A percentile compares a stretch with the other conserved stretches of the same genome.
Conservation (phyloP, 78 protist genomes). For the Dictyostelium brefeldianum region DNA sequence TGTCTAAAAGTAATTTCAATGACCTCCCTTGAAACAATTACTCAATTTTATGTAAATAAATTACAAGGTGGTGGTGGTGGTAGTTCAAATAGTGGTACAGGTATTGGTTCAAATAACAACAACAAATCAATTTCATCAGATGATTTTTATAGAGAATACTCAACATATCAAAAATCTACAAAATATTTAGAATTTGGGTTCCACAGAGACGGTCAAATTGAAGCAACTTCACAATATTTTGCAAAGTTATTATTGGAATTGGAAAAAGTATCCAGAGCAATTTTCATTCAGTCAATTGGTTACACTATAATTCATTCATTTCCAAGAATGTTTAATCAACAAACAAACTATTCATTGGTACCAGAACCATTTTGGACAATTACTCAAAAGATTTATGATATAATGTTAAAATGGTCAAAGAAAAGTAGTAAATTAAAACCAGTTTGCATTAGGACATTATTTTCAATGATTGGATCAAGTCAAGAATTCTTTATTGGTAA, state of each 20-base stretch:
- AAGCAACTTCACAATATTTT: conserved; percentile 50
- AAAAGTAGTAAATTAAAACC: conserved; percentile 37
- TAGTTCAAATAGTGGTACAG: neutral
- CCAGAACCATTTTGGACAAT: conserved; percentile 53
- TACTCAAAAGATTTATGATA: conserved; percentile 39
- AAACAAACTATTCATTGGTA: neutral
- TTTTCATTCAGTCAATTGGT: conserved; percentile 36
- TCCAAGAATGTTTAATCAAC: conserved; percentile 29
- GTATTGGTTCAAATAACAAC: neutral
- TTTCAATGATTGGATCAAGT: conserved; percentile 1
- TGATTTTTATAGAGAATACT: conserved; percentile 67
- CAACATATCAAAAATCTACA: conserved; percentile 37
- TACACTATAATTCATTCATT: conserved; percentile 10
- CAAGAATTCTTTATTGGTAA: conserved; percentile 12
- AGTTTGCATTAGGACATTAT: conserved; percentile 35
- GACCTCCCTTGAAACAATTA: neutral
- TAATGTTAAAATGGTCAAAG: conserved; percentile 49
- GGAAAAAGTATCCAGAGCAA: conserved; percentile 64
- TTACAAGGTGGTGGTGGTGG: conserved; percentile 29
- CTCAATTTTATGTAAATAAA: conserved; percentile 35
- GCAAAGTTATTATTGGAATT: conserved; percentile 59
- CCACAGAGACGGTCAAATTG: conserved; percentile 20
- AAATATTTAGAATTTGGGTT: conserved; percentile 71
- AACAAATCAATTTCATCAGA: conserved; percentile 3
- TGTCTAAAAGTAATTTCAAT: conserved; percentile 53